A percentile compares a stretch with the other conserved stretches of the same genome.
Evolutionary conservation across 2,329 filamentous ascomycete genomes (phyloP).

Genomic region (Phoma sp.): DNA sequence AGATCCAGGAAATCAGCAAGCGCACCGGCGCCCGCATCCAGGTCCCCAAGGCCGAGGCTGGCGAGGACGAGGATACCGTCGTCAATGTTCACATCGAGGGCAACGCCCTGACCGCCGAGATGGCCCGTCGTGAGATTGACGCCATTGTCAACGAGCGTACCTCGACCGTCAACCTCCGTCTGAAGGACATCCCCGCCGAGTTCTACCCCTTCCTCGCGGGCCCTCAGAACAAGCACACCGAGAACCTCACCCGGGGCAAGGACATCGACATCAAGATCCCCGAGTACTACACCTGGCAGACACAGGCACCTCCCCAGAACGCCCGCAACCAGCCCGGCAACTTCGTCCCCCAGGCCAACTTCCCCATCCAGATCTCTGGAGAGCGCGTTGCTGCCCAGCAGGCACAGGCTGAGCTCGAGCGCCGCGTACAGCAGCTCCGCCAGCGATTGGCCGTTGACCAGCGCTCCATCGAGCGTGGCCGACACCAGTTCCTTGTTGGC

Average conservation of each 20-base stretch:
- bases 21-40: constrained; percentile 90
- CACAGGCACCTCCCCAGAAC: constrained; percentile 71
- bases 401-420: constrained; percentile 81
- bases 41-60: constrained; percentile 81
- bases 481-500: constrained; percentile 95
- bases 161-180: constrained; percentile 79
- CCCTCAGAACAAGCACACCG: constrained; percentile 71
- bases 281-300: constrained; percentile 76
- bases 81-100: constrained; percentile 91
- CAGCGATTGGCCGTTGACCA: constrained; percentile 79
- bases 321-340: constrained; percentile 69
- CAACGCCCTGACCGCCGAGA: constrained; percentile 84
- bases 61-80: constrained; percentile 77
- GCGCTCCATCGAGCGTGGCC: constrained; percentile 80
- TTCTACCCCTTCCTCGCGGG: constrained; percentile 96
- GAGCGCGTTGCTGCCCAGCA: constrained; percentile 84
- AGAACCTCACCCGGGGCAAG: constrained; percentile 73
- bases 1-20: constrained; percentile 88
- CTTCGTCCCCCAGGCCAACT: constrained; percentile 75
- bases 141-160: constrained; percentile 88
- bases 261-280: constrained; percentile 85
- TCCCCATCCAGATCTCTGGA: constrained; percentile 84
- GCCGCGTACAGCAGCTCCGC: constrained; percentile 76
- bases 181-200: constrained; percentile 86
- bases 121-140: constrained; percentile 83